Evolutionary conservation across 169 alveolate species (phyloP).

Genomic region (Plasmodium inui): DNA sequence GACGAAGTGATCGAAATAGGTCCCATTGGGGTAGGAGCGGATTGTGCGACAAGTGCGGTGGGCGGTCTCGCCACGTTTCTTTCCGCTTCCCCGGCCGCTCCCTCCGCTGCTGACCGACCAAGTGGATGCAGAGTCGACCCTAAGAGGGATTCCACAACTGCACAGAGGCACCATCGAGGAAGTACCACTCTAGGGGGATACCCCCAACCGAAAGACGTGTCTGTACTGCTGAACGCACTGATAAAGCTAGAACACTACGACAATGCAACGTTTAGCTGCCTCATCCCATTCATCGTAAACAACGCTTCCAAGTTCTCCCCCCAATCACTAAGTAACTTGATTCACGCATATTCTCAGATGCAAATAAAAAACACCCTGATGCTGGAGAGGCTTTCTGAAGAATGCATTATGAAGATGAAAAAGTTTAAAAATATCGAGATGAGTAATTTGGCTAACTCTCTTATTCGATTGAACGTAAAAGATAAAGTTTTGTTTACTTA

Average conservation of each 20-base stretch:
- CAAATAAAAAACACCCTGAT: conserved; percentile 37
- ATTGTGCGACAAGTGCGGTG: neutral
- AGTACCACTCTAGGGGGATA: neutral
- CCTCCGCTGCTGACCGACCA: neutral
- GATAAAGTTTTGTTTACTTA: conserved; percentile 55
- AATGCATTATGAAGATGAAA: conserved; percentile 28
- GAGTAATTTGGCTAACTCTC: conserved; percentile 68
- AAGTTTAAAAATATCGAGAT: conserved; percentile 69
- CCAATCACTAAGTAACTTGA: conserved; percentile 64
- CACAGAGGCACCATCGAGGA: neutral
- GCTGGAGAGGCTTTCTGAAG: conserved; percentile 16
- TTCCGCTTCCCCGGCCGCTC: too few relatives aligned
- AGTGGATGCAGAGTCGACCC: neutral
- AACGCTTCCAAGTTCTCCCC: conserved; percentile 21
- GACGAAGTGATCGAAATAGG: neutral
- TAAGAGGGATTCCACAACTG: neutral
- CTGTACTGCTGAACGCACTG: conserved; percentile 37
- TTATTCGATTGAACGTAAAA: conserved; percentile 41
- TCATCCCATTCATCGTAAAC: conserved; percentile 55
- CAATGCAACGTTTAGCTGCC: conserved; percentile 51
- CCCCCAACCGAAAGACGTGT: conserved; percentile 59
- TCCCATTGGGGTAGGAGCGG: neutral
- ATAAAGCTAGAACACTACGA: conserved; percentile 48
- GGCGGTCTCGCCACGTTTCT: neutral
- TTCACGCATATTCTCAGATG: conserved; percentile 47